phyloP scores from a whole-genome alignment of 176 grass and related monocot genomes.

The Phyllostachys edulis region DNA sequence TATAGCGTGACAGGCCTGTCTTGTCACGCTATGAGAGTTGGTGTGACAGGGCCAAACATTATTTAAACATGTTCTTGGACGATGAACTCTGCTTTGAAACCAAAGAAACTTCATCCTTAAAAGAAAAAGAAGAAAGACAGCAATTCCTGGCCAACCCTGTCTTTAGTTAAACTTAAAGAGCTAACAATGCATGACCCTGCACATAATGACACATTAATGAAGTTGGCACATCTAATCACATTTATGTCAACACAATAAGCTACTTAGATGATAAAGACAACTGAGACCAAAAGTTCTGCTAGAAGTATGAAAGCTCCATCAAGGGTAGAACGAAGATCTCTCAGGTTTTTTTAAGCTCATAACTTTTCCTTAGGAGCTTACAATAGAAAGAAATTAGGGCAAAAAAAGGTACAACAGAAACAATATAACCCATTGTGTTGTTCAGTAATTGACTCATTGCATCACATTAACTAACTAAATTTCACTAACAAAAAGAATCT shows the following conservation, averaged over 20 bases:
- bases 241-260: background rate
- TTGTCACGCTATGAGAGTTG: too few relatives aligned
- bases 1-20: too few relatives aligned
- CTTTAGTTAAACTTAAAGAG: background rate
- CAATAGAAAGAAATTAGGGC: background rate
- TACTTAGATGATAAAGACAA: background rate
- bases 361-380: too few relatives aligned
- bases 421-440: background rate
- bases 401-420: background rate
- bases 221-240: background rate
- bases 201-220: background rate
- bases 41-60: too few relatives aligned
- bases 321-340: background rate
- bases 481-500: background rate
- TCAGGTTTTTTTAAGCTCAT: too few relatives aligned
- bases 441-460: background rate
- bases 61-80: too few relatives aligned
- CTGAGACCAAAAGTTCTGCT: background rate
- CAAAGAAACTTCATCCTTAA: background rate
- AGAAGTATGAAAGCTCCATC: background rate
- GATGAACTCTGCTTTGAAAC: background rate
- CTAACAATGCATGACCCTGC: background rate
- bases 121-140: background rate
- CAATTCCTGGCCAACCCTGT: background rate
- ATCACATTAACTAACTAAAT: background rate